phyloP scores from a whole-genome alignment of 257 asterid species.

The Capsicum baccatum region DNA sequence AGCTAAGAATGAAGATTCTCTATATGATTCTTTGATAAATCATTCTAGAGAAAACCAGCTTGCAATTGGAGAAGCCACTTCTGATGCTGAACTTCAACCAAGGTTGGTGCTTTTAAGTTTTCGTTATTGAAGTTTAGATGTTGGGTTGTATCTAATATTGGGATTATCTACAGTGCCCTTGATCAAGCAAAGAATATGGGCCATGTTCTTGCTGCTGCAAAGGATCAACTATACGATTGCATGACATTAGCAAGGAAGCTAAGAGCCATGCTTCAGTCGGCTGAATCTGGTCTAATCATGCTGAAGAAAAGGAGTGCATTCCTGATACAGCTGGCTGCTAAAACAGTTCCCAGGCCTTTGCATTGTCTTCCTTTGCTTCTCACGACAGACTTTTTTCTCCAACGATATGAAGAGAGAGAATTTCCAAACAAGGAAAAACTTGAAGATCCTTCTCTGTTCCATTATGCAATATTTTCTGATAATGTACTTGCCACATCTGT shows the following conservation, averaged over 20 bases:
- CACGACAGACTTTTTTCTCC: constrained; percentile 69
- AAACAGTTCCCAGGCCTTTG: constrained; percentile 90
- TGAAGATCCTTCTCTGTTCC: constrained; percentile 83
- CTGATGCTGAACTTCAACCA: constrained; percentile 84
- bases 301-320: constrained; percentile 83
- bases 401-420: constrained; percentile 58
- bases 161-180: constrained; percentile 53
- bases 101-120: constrained; percentile 55
- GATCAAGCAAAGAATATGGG: constrained; percentile 95
- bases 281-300: constrained; percentile 58
- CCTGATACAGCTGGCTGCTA: constrained; percentile 91
- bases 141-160: constrained; percentile 34
- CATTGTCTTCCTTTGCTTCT: constrained; percentile 87
- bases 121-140: constrained; percentile 28
- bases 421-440: constrained; percentile 70
- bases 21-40: constrained; percentile 68
- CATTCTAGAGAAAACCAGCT: constrained; percentile 78
- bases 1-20: constrained; percentile 70
- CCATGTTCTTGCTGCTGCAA: constrained; percentile 79
- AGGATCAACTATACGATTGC: constrained; percentile 81
- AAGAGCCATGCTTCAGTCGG: constrained; percentile 90
- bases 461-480: constrained; percentile 91
- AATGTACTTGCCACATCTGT: constrained; percentile 93
- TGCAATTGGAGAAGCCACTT: constrained; percentile 81
- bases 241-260: constrained; percentile 73